Conservation (phyloP, 176 grass and related monocot genomes). For the Cenchrus purpureus region DNA sequence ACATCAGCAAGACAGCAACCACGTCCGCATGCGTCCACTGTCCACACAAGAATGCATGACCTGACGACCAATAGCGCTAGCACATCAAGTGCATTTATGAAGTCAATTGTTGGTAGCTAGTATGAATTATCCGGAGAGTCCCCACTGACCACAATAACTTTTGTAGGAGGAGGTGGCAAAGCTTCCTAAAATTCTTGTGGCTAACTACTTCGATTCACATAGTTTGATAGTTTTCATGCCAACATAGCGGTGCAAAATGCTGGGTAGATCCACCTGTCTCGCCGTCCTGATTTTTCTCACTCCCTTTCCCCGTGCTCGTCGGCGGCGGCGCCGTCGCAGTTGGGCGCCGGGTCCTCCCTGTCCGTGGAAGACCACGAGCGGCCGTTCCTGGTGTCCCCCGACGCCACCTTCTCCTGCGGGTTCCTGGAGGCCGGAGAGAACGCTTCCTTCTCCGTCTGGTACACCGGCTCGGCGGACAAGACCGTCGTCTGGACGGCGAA, state of each 20-base stretch:
- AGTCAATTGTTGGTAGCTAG: no score
- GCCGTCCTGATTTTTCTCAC: not conserved
- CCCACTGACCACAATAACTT: no score
- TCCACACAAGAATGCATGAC: no score
- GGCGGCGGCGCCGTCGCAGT: not conserved
- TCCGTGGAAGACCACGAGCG: constrained; percentile 35
- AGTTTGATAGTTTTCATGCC: not conserved
- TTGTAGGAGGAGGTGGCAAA: no score
- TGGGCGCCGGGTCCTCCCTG: constrained; percentile 27
- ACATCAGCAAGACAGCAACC: no score
- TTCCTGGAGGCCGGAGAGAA: constrained; percentile 45
- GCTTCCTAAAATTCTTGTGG: no score
- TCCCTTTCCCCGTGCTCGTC: not conserved
- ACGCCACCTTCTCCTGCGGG: constrained; percentile 50
- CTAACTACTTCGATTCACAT: not conserved
- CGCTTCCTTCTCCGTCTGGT: constrained; percentile 72
- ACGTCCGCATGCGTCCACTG: no score
- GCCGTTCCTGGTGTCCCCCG: constrained; percentile 38
- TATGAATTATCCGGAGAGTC: no score
- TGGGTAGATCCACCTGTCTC: not conserved
- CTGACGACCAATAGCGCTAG: no score
- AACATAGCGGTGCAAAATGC: not conserved
- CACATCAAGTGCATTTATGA: no score
- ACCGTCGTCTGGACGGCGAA: constrained; percentile 69
- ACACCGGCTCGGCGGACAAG: constrained; percentile 32